A percentile compares a stretch with the other conserved stretches of the same genome.
Evolutionary conservation across 192 early-diverging fungal species (phyloP).

Genomic region (Rhizophagus clarus): DNA sequence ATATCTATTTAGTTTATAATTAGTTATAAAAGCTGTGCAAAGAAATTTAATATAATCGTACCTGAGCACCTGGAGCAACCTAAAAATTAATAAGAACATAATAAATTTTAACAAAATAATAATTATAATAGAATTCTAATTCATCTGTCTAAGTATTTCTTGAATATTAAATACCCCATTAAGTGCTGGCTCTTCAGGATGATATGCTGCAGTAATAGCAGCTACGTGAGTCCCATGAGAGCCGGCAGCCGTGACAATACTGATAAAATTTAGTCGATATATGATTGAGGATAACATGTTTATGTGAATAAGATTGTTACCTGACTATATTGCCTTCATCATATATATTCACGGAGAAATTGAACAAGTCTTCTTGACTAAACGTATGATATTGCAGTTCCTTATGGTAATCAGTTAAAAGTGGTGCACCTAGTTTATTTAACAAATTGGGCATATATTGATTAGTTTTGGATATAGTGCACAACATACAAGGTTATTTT

Average conservation of each 20-base stretch:
- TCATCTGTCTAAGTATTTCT: background rate
- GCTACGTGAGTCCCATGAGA: constrained; percentile 95
- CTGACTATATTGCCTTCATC: constrained; percentile 74
- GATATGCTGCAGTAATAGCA: constrained; percentile 87
- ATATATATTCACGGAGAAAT: constrained; percentile 93
- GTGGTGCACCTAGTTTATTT: constrained; percentile 42
- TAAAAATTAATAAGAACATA: constrained; percentile 26
- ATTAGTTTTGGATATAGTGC: background rate
- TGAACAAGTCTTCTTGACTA: constrained; percentile 76
- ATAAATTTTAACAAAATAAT: background rate
- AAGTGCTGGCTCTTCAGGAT: constrained; percentile 79
- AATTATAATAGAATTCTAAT: background rate
- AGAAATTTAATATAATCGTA: background rate
- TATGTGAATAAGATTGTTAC: constrained; percentile 24
- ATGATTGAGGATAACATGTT: constrained; percentile 2
- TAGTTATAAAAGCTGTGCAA: background rate
- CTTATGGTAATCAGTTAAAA: constrained; percentile 73
- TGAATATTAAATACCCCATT: constrained; percentile 68
- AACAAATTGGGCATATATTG: background rate
- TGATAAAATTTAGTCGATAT: constrained; percentile 1
- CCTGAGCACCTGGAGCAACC: constrained; percentile 91
- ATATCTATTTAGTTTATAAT: background rate
- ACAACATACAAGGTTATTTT: background rate
- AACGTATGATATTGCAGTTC: constrained; percentile 76
- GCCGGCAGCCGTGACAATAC: constrained; percentile 84